Conservation (phyloP, 352 stramenopile genomes). For the Elongisporangium prolatum region DNA sequence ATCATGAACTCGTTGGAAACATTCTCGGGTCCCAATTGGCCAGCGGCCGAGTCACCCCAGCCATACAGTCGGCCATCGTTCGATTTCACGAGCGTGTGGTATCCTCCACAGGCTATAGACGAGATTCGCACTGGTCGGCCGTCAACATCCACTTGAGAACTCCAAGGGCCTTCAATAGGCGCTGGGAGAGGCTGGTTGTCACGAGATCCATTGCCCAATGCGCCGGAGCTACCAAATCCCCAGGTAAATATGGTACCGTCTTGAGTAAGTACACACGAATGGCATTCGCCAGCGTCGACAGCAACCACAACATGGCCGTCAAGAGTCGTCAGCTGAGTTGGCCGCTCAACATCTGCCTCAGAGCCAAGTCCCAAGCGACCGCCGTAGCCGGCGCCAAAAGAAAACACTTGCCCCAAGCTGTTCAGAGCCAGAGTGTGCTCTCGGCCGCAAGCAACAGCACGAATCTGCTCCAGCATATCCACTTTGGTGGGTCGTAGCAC, state of each 20-base stretch:
- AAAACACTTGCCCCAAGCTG: constrained; percentile 43
- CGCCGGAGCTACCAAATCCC: constrained; percentile 81
- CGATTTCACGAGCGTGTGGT: constrained; percentile 64
- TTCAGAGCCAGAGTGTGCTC: constrained; percentile 76
- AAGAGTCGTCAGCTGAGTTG: constrained; percentile 31
- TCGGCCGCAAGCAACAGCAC: constrained; percentile 66
- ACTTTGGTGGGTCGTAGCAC: constrained; percentile 58
- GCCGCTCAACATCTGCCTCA: constrained; percentile 57
- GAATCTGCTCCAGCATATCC: constrained; percentile 33
- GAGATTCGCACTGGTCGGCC: constrained; percentile 13
- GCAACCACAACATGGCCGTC: constrained; percentile 29
- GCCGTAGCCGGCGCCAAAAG: constrained; percentile 76
- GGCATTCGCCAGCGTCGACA: constrained; percentile 75
- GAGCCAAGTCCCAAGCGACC: constrained; percentile 66
- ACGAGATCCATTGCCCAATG: constrained; percentile 53
- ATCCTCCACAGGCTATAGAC: constrained; percentile 62
- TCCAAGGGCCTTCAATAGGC: constrained; percentile 32
- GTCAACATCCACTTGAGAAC: constrained; percentile 3
- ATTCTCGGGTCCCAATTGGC: constrained; percentile 55
- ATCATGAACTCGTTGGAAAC: constrained; percentile 49
- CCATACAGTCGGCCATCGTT: constrained; percentile 54
- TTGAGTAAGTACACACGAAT: constrained; percentile 61
- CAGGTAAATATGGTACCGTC: constrained; percentile 79
- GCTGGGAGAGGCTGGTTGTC: constrained; percentile 53
- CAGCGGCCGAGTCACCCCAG: constrained; percentile 72